Evolutionary conservation across 2,329 filamentous ascomycete species (phyloP).

Genomic region (Colletotrichum gloeosporioides): DNA sequence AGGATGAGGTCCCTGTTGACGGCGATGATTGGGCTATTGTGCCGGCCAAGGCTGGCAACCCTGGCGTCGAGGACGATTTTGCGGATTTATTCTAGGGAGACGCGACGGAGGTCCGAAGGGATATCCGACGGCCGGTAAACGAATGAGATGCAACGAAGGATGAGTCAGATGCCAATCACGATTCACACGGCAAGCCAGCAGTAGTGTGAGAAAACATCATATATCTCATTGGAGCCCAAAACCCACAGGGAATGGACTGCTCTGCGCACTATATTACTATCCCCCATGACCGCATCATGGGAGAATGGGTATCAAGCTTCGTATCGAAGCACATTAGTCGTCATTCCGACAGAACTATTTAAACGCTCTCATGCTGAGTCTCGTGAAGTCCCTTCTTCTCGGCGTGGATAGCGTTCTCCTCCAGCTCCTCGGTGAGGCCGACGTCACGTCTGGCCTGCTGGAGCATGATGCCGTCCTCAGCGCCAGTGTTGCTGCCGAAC

Average conservation of each 20-base stretch:
- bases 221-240: background rate
- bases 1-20: background rate
- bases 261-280: background rate
- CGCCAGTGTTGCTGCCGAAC: slow-evolving; percentile 46
- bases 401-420: slow-evolving; percentile 10
- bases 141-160: background rate
- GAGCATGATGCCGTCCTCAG: slow-evolving; percentile 27
- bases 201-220: background rate
- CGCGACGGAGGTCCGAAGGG: background rate
- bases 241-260: background rate
- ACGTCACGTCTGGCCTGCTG: slow-evolving; percentile 27
- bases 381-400: slow-evolving; percentile 23
- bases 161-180: background rate
- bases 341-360: background rate
- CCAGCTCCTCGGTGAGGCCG: slow-evolving; percentile 21
- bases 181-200: background rate
- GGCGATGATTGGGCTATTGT: background rate
- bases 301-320: background rate
- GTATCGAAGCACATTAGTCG: background rate
- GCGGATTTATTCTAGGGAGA: background rate
- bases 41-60: background rate
- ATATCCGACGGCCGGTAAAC: rapidly evolving
- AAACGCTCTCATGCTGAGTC: background rate
- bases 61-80: background rate
- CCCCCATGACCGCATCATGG: background rate